Evolutionary conservation across 139 green algal genomes (phyloP).

Genomic region (Micractinium sp.): DNA sequence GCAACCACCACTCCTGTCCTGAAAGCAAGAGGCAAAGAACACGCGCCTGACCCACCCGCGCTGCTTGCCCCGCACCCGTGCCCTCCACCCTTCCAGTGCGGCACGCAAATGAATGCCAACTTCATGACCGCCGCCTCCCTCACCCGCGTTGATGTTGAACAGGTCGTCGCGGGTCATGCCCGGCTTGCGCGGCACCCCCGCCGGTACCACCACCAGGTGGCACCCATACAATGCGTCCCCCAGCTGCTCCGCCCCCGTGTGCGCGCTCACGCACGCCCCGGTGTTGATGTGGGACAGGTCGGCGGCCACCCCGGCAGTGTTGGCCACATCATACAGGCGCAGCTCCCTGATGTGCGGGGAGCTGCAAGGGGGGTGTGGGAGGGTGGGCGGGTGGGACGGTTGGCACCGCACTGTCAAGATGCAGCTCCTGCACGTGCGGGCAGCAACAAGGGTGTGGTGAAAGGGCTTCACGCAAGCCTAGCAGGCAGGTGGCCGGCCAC

Average conservation of each 20-base stretch:
- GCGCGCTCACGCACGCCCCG: slow-evolving; percentile 75
- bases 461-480: background rate
- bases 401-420: too few relatives aligned
- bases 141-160: slow-evolving; percentile 97
- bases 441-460: too few relatives aligned
- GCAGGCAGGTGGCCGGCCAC: too few relatives aligned
- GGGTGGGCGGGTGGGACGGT: too few relatives aligned
- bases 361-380: background rate
- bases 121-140: background rate
- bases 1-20: background rate
- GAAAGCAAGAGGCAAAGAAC: background rate
- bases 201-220: slow-evolving; percentile 95
- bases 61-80: background rate
- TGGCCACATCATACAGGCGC: slow-evolving; percentile 96
- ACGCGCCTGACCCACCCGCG: background rate
- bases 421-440: too few relatives aligned
- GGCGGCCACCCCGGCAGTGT: slow-evolving; percentile 89
- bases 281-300: slow-evolving; percentile 97
- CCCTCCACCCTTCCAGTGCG: background rate
- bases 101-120: background rate
- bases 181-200: slow-evolving; percentile 94
- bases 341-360: slow-evolving; percentile 64
- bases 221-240: slow-evolving; percentile 71
- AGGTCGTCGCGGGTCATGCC: slow-evolving; percentile 99
- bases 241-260: slow-evolving; percentile 83